Evolutionary conservation across 2,329 filamentous ascomycete species (phyloP), one percentile per base, ranked within the genome.

Genomic region (Calonectria ilicicola): DNA sequence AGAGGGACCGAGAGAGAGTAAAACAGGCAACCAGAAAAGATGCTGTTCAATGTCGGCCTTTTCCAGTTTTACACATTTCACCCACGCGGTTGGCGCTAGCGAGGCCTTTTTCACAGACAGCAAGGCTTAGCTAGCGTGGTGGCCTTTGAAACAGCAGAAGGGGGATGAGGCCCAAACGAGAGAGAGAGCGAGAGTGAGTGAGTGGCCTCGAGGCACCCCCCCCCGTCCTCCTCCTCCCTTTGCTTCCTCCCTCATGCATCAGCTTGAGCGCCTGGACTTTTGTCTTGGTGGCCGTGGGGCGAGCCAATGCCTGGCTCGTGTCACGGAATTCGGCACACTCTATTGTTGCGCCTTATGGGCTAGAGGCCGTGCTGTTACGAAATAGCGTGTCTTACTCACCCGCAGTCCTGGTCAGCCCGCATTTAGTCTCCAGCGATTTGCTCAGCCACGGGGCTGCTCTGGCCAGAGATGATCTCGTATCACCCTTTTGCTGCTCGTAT

Each of bases 291-390:
- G 53, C 14, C 53, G 35, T 23, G 32, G 53, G 53, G 32, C 51
- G 51, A n/a, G 51, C 19, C 29, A n/a, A n/a, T 32, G n/a, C 14
- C 14, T 47, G 44, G 29, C 29, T 23, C 32, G 53, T 27, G 53
- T 60, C 32, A 60, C 53, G 53, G 53, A 40, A 60, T 60, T 60
- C 53, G 53, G 53, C 53, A 60, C 53, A 26, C 53, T 15, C 53
- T 60, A 60, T 26, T 26, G 21, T 7, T 8, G 35, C 8, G 53
- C 53, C n/a, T 60, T 14, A 15, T 23, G 53, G 23, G 21, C 23
- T 23, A 47, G 21, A 60, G n/a, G 35, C 2, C 21, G 29, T 38
- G 29, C 17, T 58, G 32, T 58, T 58, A 58, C 53, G 53, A 58
- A 40, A 40, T 35, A 35, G 32, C 21, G 53, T n/a, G 21, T 23